phyloP scores from a whole-genome alignment of 1,284 basidiomycete species.

The Cutaneotrichosporon cutaneum region DNA sequence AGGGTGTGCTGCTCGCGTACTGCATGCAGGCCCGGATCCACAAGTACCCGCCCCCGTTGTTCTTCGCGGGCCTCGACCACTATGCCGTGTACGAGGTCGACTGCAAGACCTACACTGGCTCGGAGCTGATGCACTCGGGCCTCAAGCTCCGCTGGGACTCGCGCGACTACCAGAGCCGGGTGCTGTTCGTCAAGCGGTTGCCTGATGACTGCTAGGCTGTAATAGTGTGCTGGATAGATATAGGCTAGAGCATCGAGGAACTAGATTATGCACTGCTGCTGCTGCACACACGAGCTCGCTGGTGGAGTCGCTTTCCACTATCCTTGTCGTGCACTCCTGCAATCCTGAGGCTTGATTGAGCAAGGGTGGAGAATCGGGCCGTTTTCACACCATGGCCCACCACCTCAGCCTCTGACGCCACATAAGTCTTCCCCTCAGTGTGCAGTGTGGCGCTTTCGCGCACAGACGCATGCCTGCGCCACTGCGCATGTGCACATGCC shows the following conservation, averaged over 20 bases:
- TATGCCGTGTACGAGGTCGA: slow-evolving; percentile 24
- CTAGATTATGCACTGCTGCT: no score
- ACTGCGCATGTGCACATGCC: no score
- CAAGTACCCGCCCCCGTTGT: slow-evolving; percentile 18
- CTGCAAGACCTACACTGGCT: slow-evolving; percentile 16
- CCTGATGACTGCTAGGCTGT: not conserved
- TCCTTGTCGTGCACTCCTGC: no score
- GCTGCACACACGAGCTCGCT: no score
- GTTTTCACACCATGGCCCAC: no score
- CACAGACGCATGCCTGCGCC: no score
- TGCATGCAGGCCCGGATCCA: slow-evolving; percentile 14
- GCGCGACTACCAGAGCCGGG: slow-evolving; percentile 19
- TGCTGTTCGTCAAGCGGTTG: slow-evolving; percentile 8
- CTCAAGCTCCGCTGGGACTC: slow-evolving; percentile 9
- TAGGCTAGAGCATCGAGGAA: not conserved
- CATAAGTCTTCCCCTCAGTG: no score
- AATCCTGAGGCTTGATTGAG: no score
- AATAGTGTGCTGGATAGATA: not conserved
- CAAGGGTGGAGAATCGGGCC: no score
- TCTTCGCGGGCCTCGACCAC: slow-evolving; percentile 26
- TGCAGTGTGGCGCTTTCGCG: no score
- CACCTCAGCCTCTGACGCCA: no score
- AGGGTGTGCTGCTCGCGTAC: slow-evolving; percentile 20
- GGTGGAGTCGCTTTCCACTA: no score
- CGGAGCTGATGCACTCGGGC: slow-evolving; percentile 13